Base-by-base conservation (phyloP, 2,329 filamentous ascomycete species). In the Hymenoscyphus fraxineus region DNA sequence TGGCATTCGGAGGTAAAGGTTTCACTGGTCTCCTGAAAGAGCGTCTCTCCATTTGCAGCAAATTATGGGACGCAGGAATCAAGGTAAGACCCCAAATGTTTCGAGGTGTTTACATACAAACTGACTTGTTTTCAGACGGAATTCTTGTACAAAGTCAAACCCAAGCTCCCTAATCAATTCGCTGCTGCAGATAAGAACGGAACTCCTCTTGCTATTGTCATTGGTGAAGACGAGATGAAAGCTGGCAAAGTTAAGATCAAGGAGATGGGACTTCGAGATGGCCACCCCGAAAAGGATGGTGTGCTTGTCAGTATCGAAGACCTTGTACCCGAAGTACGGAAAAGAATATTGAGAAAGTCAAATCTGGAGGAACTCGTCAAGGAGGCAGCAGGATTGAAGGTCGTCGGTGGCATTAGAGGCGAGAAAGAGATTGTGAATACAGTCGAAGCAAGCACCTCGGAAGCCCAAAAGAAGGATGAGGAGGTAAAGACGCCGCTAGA, bases 1-100 rank as follows among this genome's bases (percentile, higher is more conserved):
- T 98, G 93, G 93, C 93, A 0, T 93, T 97, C 74, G 93, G 92
- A 62, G 90, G 91, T 61, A 94, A 93, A 78, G 90, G 88, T 22
- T 94, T 93, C 77, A 89, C 84, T 16, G 92, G 92, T 57, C 81
- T 96, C 68, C 79, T 97, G 62, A 87, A 88, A 70, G 90, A 97
- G 81, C 89, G 94, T 69, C 93, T 97, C 87, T 81, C 87, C 32
- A 84, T 98, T 44, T 88, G 89, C 65, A 84, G 87, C 69, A 82
- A 82, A 69, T 81, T 98, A 59, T 96, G 94, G 92, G 88, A 92
- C 70, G 92, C 90, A 7, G 93, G 92, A 22, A 88, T 98, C 79
- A 96, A 93, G 81, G 86, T 87, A 77, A 71, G 76, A 70, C 31
- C n/a, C 61, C 31, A 5, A 32, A 22, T 47, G 1, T 3, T 27